Evolutionary conservation across 192 early-diverging fungal species (phyloP).

Genomic region (Martensiomyces pterosporus): DNA sequence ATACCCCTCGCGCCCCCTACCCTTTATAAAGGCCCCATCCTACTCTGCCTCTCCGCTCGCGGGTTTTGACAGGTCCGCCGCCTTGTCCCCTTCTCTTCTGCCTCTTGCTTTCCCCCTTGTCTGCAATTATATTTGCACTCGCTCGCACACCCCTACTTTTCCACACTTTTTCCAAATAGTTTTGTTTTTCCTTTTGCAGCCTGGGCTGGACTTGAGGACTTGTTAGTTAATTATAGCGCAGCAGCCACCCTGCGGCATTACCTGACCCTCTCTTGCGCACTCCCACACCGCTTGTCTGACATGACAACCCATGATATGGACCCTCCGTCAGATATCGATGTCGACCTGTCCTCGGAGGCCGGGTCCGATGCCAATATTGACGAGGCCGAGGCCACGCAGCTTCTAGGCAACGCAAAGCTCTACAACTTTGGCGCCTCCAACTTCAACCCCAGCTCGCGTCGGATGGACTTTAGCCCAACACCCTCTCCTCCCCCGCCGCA

Average conservation of each 20-base stretch:
- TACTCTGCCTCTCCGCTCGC: too few species aligned
- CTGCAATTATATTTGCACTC: too few species aligned
- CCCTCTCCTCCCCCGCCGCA: slow-evolving; percentile 38
- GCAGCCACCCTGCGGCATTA: slow-evolving; percentile 15
- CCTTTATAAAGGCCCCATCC: too few species aligned
- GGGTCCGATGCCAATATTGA: slow-evolving; percentile 32
- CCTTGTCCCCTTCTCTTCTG: too few species aligned
- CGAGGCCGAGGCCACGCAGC: slow-evolving; percentile 39
- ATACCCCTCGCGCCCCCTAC: too few species aligned
- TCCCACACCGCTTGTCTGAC: too few species aligned
- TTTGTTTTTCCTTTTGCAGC: too few species aligned
- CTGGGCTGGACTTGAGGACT: too few species aligned
- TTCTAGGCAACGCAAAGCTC: slow-evolving; percentile 25
- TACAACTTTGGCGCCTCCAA: slow-evolving; percentile 24
- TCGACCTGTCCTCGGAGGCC: slow-evolving; percentile 46
- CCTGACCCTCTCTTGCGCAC: background rate
- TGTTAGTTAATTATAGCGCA: slow-evolving; percentile 39
- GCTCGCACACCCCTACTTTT: too few species aligned
- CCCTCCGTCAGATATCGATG: slow-evolving; percentile 47
- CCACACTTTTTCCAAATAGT: too few species aligned
- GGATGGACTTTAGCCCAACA: slow-evolving; percentile 51
- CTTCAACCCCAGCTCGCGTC: slow-evolving; percentile 17
- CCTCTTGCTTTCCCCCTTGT: too few species aligned
- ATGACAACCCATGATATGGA: slow-evolving; percentile 51
- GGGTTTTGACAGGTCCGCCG: too few species aligned